Evolutionary conservation across 2,329 filamentous ascomycete species (phyloP).

Genomic region (Chalaropsis ovoidea): DNA sequence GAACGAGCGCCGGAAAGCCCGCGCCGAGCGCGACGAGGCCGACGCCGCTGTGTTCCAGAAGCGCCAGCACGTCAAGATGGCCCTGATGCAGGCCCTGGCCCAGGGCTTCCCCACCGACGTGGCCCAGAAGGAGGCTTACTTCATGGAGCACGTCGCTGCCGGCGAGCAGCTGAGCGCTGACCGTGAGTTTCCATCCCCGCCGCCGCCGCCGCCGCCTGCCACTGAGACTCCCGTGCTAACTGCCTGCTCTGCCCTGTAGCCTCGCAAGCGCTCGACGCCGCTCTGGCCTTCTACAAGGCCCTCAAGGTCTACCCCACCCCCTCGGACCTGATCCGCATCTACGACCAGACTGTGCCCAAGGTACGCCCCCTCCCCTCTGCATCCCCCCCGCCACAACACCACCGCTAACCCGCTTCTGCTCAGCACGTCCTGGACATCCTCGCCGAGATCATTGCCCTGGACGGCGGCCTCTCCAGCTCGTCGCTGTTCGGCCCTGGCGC

Average conservation of each 20-base stretch:
- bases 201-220: background rate
- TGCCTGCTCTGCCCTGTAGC: slow-evolving; percentile 37
- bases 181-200: slow-evolving; percentile 47
- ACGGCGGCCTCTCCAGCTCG: slow-evolving; percentile 54
- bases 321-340: slow-evolving; percentile 85
- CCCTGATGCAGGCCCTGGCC: slow-evolving; percentile 71
- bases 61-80: slow-evolving; percentile 61
- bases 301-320: slow-evolving; percentile 97
- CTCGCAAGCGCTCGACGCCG: slow-evolving; percentile 65
- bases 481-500: slow-evolving; percentile 37
- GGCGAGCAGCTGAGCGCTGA: slow-evolving; percentile 77
- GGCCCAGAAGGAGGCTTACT: slow-evolving; percentile 90
- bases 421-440: slow-evolving; percentile 89
- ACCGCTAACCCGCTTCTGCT: background rate
- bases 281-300: slow-evolving; percentile 93
- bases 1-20: slow-evolving; percentile 63
- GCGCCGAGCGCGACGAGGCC: slow-evolving; percentile 61
- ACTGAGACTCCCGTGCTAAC: background rate
- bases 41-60: slow-evolving; percentile 55
- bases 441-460: slow-evolving; percentile 94
- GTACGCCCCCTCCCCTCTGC: slow-evolving; percentile 36
- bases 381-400: background rate
- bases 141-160: slow-evolving; percentile 86
- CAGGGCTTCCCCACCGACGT: slow-evolving; percentile 85
- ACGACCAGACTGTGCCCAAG: slow-evolving; percentile 98